These are phyloP conservation scores for Rhododendron ovatum DNA, from an alignment of 148 eudicot genomes.

Conservation along the genomic window DNA sequence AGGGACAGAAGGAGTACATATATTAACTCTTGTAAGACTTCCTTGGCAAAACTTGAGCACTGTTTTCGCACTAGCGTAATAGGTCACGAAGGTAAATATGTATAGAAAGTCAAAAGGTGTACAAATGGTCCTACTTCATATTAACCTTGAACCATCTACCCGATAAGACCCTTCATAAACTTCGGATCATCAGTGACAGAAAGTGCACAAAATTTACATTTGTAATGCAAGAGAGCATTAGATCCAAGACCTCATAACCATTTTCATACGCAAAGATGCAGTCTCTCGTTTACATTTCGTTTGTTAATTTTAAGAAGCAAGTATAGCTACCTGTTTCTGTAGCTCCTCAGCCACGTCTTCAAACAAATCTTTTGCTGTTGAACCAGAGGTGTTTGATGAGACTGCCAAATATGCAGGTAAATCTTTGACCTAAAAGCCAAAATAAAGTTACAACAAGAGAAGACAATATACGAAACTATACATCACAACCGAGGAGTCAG, in stretches of 20 bases:
- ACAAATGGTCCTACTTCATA: neutral
- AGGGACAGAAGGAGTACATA: neutral
- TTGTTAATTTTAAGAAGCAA: neutral
- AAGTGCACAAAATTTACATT: neutral
- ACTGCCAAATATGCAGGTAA: conserved; percentile 76
- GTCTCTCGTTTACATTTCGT: neutral
- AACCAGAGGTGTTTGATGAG: conserved; percentile 81
- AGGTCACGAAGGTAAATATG: neutral
- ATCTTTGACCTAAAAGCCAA: conserved; percentile 70
- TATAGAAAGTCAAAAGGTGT: neutral
- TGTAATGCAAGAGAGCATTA: neutral
- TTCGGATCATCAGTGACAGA: neutral
- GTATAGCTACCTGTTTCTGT: conserved; percentile 57
- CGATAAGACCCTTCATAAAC: neutral
- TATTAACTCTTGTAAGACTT: neutral
- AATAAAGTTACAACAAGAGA: conserved; percentile 6
- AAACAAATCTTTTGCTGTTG: conserved; percentile 86
- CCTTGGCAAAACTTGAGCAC: neutral
- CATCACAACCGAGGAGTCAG: neutral
- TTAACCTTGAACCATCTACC: neutral
- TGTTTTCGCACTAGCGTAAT: neutral
- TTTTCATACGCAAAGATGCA: neutral
- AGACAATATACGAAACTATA: conserved; percentile 2
- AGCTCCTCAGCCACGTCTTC: conserved; percentile 93
- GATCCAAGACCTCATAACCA: neutral